Evolutionary conservation across 805 yeast species (phyloP).

Genomic region (Nakazawaea populi): DNA sequence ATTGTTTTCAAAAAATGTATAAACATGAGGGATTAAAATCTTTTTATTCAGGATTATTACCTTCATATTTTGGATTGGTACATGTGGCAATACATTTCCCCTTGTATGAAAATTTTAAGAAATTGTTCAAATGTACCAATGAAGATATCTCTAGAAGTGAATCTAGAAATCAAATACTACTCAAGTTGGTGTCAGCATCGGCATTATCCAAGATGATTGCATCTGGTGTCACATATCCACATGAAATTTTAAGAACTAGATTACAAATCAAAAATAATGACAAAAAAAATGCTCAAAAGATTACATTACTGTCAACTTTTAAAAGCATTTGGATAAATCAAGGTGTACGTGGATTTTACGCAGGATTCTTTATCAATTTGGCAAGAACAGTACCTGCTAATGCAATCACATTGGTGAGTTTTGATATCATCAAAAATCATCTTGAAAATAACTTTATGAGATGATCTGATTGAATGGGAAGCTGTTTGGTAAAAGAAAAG

Average conservation of each 20-base stretch:
- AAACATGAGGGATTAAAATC: slow-evolving; percentile 71
- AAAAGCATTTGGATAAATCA: slow-evolving; percentile 49
- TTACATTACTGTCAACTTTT: slow-evolving; percentile 25
- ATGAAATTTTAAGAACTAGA: slow-evolving; percentile 88
- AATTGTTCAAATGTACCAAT: slow-evolving; percentile 30
- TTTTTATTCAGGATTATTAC: slow-evolving; percentile 85
- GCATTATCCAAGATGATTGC: slow-evolving; percentile 85
- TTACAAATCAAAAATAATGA: slow-evolving; percentile 53
- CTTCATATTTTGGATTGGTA: slow-evolving; percentile 82
- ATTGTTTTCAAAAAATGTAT: slow-evolving; percentile 80
- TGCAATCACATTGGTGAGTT: slow-evolving; percentile 91
- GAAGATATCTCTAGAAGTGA: slow-evolving; percentile 12
- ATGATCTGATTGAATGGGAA: not conserved
- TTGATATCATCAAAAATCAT: slow-evolving; percentile 69
- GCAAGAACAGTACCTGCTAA: slow-evolving; percentile 91
- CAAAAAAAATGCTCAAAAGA: slow-evolving; percentile 1
- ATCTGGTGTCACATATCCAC: slow-evolving; percentile 86
- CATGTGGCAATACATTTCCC: slow-evolving; percentile 98
- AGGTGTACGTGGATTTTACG: slow-evolving; percentile 79
- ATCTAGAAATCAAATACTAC: slow-evolving; percentile 10
- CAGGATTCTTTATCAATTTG: slow-evolving; percentile 82
- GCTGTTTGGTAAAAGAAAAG: too few relatives aligned
- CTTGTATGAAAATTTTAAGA: slow-evolving; percentile 76
- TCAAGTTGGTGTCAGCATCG: slow-evolving; percentile 60
- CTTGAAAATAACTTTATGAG: slow-evolving; percentile 21